A percentile compares a stretch with the other conserved stretches of the same genome.
phyloP scores from a whole-genome alignment of 352 stramenopile genomes.

The Phytophthora cajani region DNA sequence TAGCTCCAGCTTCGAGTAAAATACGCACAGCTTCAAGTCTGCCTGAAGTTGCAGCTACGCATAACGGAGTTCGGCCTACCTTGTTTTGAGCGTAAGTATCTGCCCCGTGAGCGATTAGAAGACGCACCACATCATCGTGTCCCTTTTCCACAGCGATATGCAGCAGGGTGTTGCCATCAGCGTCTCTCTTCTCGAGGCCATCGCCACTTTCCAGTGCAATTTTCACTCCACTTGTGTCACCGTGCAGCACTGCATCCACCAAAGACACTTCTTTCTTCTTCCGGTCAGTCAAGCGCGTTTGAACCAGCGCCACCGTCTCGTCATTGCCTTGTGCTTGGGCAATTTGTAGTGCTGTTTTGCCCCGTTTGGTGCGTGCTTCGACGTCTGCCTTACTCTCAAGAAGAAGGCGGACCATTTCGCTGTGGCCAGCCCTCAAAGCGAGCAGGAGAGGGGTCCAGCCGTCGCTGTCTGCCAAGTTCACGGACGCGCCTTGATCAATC shows the following conservation, averaged over 20 bases:
- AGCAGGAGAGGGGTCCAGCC: neutral
- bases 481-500: neutral
- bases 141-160: neutral
- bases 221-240: neutral
- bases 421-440: neutral
- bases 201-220: neutral
- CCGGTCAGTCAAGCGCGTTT: neutral
- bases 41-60: neutral
- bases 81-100: neutral
- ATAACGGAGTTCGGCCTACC: neutral
- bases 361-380: neutral
- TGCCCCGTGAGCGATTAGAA: neutral
- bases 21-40: neutral
- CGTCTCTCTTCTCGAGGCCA: neutral
- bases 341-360: neutral
- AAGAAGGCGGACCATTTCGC: neutral
- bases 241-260: neutral
- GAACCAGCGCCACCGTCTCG: neutral
- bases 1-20: conserved; percentile 3
- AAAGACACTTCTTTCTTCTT: neutral
- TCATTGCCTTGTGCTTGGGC: neutral
- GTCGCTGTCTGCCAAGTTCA: conserved; percentile 3
- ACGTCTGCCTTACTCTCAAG: neutral
- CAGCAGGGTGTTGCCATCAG: neutral
- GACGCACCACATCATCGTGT: neutral